Conservation (phyloP, 2,329 filamentous ascomycete species). For the Paecilomyces sp. region DNA sequence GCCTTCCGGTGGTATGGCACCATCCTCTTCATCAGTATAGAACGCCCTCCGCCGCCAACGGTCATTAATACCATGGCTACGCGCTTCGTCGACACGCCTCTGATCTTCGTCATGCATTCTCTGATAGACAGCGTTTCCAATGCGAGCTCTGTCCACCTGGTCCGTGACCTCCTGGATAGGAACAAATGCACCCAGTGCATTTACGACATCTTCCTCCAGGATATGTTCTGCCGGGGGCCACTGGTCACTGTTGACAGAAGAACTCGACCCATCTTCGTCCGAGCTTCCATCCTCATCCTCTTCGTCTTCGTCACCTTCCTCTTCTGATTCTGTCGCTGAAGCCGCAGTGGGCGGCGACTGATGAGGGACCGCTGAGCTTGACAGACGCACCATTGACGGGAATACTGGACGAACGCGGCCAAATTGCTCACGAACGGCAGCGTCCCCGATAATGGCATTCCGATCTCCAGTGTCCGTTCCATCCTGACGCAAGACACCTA, state of each 20-base stretch:
- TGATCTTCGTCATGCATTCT: constrained; percentile 33
- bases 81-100: constrained; percentile 27
- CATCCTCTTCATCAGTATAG: constrained; percentile 81
- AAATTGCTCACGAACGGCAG: constrained; percentile 31
- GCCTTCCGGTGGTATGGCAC: constrained; percentile 55
- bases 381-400: constrained; percentile 20
- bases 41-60: constrained; percentile 72
- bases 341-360: constrained; percentile 5
- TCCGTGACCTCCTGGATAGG: constrained; percentile 36
- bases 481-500: constrained; percentile 54
- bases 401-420: constrained; percentile 25
- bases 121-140: constrained; percentile 30
- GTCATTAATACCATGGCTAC: constrained; percentile 50
- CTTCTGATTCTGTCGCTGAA: constrained; percentile 8
- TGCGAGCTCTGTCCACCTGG: constrained; percentile 32
- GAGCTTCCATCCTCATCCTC: constrained; percentile 14
- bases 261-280: constrained; percentile 17
- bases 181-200: constrained; percentile 35
- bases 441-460: constrained; percentile 52
- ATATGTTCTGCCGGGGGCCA: constrained; percentile 35
- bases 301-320: constrained; percentile 12
- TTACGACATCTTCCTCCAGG: constrained; percentile 33
- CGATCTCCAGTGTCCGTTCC: constrained; percentile 54
- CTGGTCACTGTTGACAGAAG: constrained; percentile 20
- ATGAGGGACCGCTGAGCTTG: constrained; percentile 7